Base-by-base conservation (phyloP, 108 stramenopile species). In the Epithemia pelagica region DNA sequence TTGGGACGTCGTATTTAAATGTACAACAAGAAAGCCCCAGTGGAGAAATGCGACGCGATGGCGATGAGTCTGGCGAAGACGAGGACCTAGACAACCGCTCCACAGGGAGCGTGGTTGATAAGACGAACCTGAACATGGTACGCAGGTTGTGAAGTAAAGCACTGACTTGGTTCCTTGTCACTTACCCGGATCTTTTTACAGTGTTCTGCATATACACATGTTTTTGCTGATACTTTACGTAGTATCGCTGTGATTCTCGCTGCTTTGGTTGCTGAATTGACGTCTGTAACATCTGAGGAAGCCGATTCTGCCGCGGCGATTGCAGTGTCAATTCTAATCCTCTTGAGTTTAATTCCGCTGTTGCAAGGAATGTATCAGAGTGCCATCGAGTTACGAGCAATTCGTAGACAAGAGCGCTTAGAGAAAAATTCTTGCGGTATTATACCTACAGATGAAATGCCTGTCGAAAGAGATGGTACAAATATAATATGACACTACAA, bases 191-290 rank as follows among this genome's bases (percentile, higher is more conserved):
- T n/a, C n/a, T n/a, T n/a, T n/a, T n/a, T n/a, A n/a, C n/a, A 46
- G 90, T 91, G 87, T 58, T 84, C 83, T 21, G 90, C 90, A 8
- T 91, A 86, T 54, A 91, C 87, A 31, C 90, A 91, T 66, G 85
- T 91, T 28, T 84, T 88, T 73, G 90, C 90, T 22, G 90, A 91
- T 68, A 91, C 90, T 27, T 65, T 91, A n/a, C 73, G 90, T 19
- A 87, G 85, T 51, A 61, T 84, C 54, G 87, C 87, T 1, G 90
- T 91, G 2, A 66, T 91, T 33, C 29, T 87, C 0, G 90, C 90
- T 2, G 81, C 87, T 31, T 52, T 71, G 1, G 59, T 87, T 3
- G 83, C 85, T 0, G 69, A 78, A 54, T 59, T 75, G 10, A 73
- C 74, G 28, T 59, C 79, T 28, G 82, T 87, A 24, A 80, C 80